Conservation (phyloP, 2,329 filamentous ascomycete genomes). For the Aureobasidium sp. region DNA sequence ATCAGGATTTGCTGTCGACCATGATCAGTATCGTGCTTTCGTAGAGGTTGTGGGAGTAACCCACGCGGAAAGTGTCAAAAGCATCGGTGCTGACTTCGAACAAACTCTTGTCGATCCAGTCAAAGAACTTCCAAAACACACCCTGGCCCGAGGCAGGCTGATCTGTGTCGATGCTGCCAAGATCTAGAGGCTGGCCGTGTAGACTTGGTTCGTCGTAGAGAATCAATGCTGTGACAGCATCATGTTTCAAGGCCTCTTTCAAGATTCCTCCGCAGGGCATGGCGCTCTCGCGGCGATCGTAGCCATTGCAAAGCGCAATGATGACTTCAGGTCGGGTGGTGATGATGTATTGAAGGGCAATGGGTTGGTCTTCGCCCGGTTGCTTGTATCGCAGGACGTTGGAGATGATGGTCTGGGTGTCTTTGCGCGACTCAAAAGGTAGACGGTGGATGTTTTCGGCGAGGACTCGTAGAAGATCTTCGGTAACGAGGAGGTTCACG, state of each 20-base stretch:
- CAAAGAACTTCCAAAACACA: conserved; percentile 94
- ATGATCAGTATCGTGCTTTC: background rate
- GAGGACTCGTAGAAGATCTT: conserved; percentile 80
- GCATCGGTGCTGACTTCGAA: conserved; percentile 97
- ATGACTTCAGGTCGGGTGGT: conserved; percentile 81
- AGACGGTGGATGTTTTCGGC: conserved; percentile 76
- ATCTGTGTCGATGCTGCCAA: conserved; percentile 71
- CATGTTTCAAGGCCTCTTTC: conserved; percentile 82
- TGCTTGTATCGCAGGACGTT: conserved; percentile 88
- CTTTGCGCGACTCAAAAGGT: conserved; percentile 93
- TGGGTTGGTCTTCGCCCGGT: conserved; percentile 60
- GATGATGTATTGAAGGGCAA: conserved; percentile 83
- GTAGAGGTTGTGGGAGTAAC: conserved; percentile 22
- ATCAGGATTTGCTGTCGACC: conserved; percentile 73
- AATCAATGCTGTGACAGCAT: conserved; percentile 83
- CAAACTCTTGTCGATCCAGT: conserved; percentile 92
- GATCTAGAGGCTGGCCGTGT: conserved; percentile 66
- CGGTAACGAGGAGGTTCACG: conserved; percentile 75
- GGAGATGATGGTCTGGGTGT: conserved; percentile 91
- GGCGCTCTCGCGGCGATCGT: conserved; percentile 83
- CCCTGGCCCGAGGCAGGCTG: conserved; percentile 69
- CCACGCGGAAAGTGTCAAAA: conserved; percentile 91
- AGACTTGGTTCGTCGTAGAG: conserved; percentile 80
- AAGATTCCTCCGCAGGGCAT: conserved; percentile 86
- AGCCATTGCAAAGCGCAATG: conserved; percentile 80